Evolutionary conservation across 257 asterid genomes (phyloP).

Genomic region (Przewalskia tangutica): DNA sequence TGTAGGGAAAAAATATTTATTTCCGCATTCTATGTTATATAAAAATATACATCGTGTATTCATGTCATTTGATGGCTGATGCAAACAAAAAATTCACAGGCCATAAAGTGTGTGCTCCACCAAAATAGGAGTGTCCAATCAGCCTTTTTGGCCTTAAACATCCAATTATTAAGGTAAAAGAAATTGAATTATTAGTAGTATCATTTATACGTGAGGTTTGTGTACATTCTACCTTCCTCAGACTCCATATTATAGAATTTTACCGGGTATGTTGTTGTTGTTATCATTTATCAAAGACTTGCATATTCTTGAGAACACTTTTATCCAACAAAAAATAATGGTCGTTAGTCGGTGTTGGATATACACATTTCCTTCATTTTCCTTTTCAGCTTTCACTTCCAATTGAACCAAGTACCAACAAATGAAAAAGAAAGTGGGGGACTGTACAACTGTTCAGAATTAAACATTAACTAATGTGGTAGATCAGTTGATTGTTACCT

Average conservation of each 20-base stretch:
- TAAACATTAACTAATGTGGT: too few species aligned
- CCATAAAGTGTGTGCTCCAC: background rate
- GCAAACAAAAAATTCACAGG: background rate
- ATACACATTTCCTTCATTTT: background rate
- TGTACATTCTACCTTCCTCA: too few species aligned
- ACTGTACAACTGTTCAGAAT: background rate
- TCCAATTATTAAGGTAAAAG: background rate
- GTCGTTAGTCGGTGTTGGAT: background rate
- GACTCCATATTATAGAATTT: too few species aligned
- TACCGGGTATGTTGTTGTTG: too few species aligned
- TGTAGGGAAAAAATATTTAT: too few species aligned
- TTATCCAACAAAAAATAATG: background rate
- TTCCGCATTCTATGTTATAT: background rate
- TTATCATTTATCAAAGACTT: background rate
- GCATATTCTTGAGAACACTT: background rate
- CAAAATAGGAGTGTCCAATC: background rate
- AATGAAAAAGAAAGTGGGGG: background rate
- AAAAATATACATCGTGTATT: background rate
- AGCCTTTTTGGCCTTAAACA: background rate
- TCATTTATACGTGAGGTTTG: too few species aligned
- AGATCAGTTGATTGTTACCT: too few species aligned
- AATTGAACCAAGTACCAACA: background rate
- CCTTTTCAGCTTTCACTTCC: background rate
- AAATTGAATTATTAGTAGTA: background rate
- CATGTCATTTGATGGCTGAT: background rate